Evolutionary conservation across 352 stramenopile species (phyloP).

Genomic region (Globisporangium cystogenes): DNA sequence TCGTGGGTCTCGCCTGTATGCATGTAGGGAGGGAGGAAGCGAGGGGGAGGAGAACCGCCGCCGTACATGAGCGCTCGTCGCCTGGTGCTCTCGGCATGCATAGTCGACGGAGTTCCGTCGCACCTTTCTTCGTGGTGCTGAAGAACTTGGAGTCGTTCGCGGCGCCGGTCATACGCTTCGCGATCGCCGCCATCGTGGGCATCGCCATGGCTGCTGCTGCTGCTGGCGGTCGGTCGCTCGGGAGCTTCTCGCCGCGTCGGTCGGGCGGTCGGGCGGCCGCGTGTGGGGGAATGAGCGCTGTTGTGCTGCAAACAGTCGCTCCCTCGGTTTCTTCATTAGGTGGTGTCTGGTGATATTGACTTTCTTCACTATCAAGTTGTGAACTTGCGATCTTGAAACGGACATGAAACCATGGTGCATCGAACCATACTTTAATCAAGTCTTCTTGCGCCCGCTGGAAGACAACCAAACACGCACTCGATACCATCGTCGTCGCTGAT

Average conservation of each 20-base stretch:
- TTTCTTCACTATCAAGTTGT: no score
- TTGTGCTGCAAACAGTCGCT: not conserved
- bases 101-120: not conserved
- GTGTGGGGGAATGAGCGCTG: not conserved
- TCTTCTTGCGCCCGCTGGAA: no score
- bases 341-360: no score
- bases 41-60: no score
- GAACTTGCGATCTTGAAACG: not conserved
- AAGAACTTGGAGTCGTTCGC: constrained; percentile 98
- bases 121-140: constrained; percentile 97
- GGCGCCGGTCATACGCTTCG: constrained; percentile 84
- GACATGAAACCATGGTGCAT: not conserved
- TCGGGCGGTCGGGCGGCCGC: not conserved
- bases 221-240: not conserved
- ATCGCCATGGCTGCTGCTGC: constrained; percentile 51
- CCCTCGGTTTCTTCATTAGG: not conserved
- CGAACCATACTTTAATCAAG: no score
- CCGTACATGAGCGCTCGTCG: no score
- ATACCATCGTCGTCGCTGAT: no score
- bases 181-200: constrained; percentile 83
- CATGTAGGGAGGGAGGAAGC: not conserved
- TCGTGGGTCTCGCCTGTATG: constrained; percentile 94
- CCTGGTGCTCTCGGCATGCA: not conserved
- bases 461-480: no score
- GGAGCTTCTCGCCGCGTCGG: not conserved